phyloP scores from a whole-genome alignment of 345 rosid genomes.

The Psidium guajava region DNA sequence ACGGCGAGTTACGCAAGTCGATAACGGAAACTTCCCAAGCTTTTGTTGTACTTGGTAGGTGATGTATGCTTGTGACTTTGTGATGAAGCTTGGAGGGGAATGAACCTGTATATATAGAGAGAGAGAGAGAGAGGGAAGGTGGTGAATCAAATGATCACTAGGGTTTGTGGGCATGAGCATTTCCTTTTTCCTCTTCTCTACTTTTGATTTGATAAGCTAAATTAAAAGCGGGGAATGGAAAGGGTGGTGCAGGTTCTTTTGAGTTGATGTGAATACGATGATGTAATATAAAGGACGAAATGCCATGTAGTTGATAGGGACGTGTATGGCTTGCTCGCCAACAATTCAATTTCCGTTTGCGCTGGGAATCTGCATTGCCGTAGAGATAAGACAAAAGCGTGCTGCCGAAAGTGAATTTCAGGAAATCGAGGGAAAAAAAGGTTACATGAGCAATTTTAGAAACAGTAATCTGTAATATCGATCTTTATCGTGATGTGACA shows the following conservation, averaged over 20 bases:
- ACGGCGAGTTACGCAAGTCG: background rate
- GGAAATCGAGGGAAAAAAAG: background rate
- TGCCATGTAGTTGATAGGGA: conserved; percentile 17
- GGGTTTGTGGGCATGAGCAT: background rate
- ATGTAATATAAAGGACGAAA: background rate
- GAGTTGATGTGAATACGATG: background rate
- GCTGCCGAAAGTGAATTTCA: conserved; percentile 15
- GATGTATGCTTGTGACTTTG: background rate
- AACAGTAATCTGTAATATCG: background rate
- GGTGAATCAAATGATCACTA: background rate
- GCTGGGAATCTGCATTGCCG: conserved; percentile 11
- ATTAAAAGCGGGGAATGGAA: background rate
- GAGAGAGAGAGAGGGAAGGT: background rate
- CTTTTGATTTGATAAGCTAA: background rate
- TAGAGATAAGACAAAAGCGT: conserved; percentile 12
- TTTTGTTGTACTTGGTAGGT: background rate
- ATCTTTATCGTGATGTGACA: background rate
- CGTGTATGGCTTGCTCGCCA: conserved; percentile 8
- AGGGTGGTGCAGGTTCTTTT: background rate
- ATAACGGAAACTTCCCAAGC: background rate
- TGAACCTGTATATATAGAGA: background rate
- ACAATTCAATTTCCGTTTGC: conserved; percentile 1
- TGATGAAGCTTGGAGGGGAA: background rate
- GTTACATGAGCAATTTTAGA: background rate
- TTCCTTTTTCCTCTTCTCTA: background rate